Percentiles rank a stretch among this genome's conserved stretches.
Conservation (phyloP, 1,284 basidiomycete genomes). For the Ceratobasidium sp. region DNA sequence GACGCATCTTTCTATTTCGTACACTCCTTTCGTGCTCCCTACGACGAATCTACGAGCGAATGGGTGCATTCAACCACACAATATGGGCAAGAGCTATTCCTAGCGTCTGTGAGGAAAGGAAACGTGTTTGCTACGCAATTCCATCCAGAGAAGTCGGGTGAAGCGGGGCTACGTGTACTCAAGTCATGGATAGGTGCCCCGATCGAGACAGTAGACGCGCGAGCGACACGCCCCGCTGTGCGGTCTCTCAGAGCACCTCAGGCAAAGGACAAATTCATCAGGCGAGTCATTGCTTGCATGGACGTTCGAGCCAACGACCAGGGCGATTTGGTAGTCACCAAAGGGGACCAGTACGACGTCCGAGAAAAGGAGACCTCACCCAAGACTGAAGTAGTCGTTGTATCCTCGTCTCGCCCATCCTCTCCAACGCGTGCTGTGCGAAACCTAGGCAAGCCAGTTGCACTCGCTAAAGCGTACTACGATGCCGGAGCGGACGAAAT, state of each 20-base stretch:
- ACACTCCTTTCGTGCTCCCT: constrained; percentile 90
- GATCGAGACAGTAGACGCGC: constrained; percentile 40
- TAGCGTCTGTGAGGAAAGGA: constrained; percentile 83
- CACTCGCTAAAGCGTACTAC: constrained; percentile 90
- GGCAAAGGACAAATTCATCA: constrained; percentile 76
- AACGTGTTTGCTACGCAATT: constrained; percentile 97
- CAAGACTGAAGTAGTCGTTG: constrained; percentile 42
- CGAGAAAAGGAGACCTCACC: constrained; percentile 72
- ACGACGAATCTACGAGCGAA: constrained; percentile 62
- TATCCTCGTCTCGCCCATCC: constrained; percentile 29
- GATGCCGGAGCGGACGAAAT: constrained; percentile 93
- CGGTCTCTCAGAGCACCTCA: constrained; percentile 50
- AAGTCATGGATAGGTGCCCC: constrained; percentile 80
- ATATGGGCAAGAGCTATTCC: constrained; percentile 94
- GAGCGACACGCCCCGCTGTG: not conserved
- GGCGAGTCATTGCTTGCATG: constrained; percentile 96
- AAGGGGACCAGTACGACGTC: constrained; percentile 99
- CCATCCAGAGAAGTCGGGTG: constrained; percentile 98
- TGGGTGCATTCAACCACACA: constrained; percentile 92
- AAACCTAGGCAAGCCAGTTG: constrained; percentile 97
- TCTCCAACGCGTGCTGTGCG: constrained; percentile 73
- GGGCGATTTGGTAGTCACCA: constrained; percentile 98
- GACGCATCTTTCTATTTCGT: constrained; percentile 92
- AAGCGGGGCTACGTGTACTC: constrained; percentile 87
- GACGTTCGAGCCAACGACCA: constrained; percentile 97